A percentile compares a stretch with the other conserved stretches of the same genome.
Conservation (phyloP, 2,329 filamentous ascomycete genomes). For the Fusarium chaquense region DNA sequence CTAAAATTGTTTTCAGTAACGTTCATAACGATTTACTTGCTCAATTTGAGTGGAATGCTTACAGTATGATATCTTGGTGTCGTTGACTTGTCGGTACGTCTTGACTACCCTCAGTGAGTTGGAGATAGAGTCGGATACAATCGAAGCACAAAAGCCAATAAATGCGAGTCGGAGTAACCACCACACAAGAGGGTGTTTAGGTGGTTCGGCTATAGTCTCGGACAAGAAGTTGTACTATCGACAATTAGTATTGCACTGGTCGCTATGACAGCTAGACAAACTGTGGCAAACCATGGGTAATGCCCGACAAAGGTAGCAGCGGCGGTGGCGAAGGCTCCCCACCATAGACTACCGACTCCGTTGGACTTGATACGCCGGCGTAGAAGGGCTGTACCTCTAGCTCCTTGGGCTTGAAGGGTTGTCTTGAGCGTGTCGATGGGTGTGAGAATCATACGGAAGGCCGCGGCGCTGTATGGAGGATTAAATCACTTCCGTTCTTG, state of each 20-base stretch:
- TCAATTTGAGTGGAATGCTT: too few species aligned
- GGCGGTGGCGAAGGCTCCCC: slow-evolving; percentile 62
- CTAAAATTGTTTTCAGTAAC: slow-evolving; percentile 40
- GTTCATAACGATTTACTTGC: too few species aligned
- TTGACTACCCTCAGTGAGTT: slow-evolving; percentile 63
- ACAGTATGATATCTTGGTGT: slow-evolving; percentile 61
- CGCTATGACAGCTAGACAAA: slow-evolving; percentile 23
- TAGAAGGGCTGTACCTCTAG: slow-evolving; percentile 57
- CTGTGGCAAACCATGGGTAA: slow-evolving; percentile 64
- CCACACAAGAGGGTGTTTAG: slow-evolving; percentile 54
- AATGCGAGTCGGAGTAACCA: slow-evolving; percentile 58
- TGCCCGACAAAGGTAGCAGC: slow-evolving; percentile 63
- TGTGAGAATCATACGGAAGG: slow-evolving; percentile 61
- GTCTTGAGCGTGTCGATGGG: slow-evolving; percentile 65
- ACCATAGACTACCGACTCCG: slow-evolving; percentile 61
- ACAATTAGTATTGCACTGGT: background rate
- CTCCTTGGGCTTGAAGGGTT: slow-evolving; percentile 61
- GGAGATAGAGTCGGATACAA: slow-evolving; percentile 60
- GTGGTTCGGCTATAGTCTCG: slow-evolving; percentile 55
- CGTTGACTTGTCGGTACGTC: slow-evolving; percentile 63
- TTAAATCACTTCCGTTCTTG: rapidly evolving
- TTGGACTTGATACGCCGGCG: slow-evolving; percentile 59
- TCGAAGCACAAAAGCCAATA: slow-evolving; percentile 57
- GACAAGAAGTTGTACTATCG: slow-evolving; percentile 58
- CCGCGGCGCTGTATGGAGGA: slow-evolving; percentile 53